Conservation (phyloP, 345 rosid genomes). For the Eucalyptus pauciflora region DNA sequence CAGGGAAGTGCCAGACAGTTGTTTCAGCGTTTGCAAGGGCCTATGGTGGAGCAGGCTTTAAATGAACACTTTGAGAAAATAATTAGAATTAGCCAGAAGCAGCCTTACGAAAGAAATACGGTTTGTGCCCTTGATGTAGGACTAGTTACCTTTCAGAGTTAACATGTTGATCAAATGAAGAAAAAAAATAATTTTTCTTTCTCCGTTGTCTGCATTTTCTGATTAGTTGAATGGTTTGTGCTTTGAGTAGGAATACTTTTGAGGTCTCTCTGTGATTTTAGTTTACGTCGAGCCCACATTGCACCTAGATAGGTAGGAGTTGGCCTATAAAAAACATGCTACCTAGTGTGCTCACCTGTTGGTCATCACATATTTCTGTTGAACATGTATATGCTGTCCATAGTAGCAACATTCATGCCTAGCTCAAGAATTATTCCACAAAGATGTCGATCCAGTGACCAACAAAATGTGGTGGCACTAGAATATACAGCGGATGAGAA, state of each 20-base stretch:
- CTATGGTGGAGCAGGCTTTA: conserved; percentile 87
- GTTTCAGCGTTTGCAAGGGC: conserved; percentile 94
- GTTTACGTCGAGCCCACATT: not conserved
- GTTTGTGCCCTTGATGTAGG: conserved; percentile 2
- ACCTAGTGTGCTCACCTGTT: not conserved
- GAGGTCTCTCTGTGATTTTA: not conserved
- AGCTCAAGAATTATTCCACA: not conserved
- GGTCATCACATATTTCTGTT: not conserved
- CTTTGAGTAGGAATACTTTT: not conserved
- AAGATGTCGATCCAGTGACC: not conserved
- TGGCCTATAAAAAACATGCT: not conserved
- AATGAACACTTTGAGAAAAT: conserved; percentile 96
- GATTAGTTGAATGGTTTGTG: not conserved
- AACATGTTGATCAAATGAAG: not conserved
- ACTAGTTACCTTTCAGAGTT: not conserved
- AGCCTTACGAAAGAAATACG: conserved; percentile 51
- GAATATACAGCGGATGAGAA: not conserved
- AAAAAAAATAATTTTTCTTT: not conserved
- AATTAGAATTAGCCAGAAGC: conserved; percentile 66
- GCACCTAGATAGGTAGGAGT: not conserved
- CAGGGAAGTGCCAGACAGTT: conserved; percentile 99
- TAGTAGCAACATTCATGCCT: not conserved
- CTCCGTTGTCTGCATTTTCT: not conserved
- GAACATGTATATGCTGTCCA: not conserved
- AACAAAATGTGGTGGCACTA: not conserved